phyloP scores from a whole-genome alignment of 2,329 filamentous ascomycete genomes.

The Chaetothyriales sp. region DNA sequence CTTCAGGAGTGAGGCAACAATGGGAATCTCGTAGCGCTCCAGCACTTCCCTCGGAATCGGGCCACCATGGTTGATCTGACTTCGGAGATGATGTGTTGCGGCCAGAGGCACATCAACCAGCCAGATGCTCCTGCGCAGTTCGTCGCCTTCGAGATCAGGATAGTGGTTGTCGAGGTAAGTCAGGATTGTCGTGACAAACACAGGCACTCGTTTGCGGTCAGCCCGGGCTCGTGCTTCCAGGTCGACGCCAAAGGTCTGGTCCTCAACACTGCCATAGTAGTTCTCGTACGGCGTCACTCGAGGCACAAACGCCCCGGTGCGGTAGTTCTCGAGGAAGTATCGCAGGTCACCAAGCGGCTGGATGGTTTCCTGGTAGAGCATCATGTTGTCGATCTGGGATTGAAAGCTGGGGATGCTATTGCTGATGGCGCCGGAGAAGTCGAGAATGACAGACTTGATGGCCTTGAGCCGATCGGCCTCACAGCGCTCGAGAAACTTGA shows the following conservation, averaged over 20 bases:
- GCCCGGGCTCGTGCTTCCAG: constrained; percentile 86
- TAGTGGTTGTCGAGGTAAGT: constrained; percentile 96
- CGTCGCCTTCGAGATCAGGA: constrained; percentile 90
- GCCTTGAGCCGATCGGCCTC: constrained; percentile 92
- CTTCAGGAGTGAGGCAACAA: constrained; percentile 82
- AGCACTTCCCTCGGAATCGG: constrained; percentile 59
- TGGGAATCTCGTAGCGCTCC: constrained; percentile 80
- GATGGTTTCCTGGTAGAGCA: constrained; percentile 98
- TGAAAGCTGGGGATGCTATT: constrained; percentile 95
- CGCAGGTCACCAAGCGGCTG: constrained; percentile 79
- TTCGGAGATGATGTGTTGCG: constrained; percentile 70
- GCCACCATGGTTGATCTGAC: constrained; percentile 75
- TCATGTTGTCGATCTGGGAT: constrained; percentile 94
- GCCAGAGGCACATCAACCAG: constrained; percentile 76
- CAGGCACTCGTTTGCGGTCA: constrained; percentile 86
- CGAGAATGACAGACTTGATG: constrained; percentile 92
- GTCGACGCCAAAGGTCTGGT: constrained; percentile 95
- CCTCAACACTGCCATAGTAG: constrained; percentile 96
- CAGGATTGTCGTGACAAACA: constrained; percentile 80
- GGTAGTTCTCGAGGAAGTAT: constrained; percentile 92
- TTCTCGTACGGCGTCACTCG: constrained; percentile 92
- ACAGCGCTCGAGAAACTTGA: constrained; percentile 93
- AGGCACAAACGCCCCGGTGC: constrained; percentile 81
- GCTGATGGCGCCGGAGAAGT: constrained; percentile 93
- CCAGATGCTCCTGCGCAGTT: constrained; percentile 85